Conservation (phyloP, 108 stramenopile genomes). For the Nitzschia sp. region DNA sequence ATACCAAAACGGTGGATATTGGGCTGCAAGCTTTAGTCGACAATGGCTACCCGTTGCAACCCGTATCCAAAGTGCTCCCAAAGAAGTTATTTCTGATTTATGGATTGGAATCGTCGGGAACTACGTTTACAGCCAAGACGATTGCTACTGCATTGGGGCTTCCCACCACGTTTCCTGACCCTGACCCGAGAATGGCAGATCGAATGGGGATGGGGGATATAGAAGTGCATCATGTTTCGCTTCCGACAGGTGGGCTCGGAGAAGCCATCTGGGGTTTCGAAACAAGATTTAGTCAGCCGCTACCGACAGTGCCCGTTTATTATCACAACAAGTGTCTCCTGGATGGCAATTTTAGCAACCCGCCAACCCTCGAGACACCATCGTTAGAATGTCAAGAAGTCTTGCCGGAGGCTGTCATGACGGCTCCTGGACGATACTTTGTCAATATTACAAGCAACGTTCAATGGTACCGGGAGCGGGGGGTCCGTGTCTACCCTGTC, state of each 20-base stretch:
- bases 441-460: constrained; percentile 49
- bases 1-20: background rate
- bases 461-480: constrained; percentile 43
- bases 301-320: too few relatives aligned
- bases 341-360: too few relatives aligned
- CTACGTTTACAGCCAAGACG: too few relatives aligned
- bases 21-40: background rate
- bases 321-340: background rate
- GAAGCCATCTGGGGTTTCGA: too few relatives aligned
- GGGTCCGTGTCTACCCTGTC: constrained; percentile 40
- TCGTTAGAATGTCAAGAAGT: background rate
- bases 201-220: background rate
- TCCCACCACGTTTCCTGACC: background rate
- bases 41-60: background rate
- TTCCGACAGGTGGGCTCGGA: too few relatives aligned
- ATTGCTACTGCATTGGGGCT: constrained; percentile 1
- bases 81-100: background rate
- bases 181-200: too few relatives aligned
- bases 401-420: background rate
- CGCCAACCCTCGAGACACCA: background rate
- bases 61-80: background rate
- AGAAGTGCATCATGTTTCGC: background rate
- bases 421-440: constrained; percentile 28
- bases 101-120: constrained; percentile 18
- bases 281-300: too few relatives aligned